Evolutionary conservation across 768 basidiomycete species (phyloP).

Genomic region (Exsudoporus frostii): DNA sequence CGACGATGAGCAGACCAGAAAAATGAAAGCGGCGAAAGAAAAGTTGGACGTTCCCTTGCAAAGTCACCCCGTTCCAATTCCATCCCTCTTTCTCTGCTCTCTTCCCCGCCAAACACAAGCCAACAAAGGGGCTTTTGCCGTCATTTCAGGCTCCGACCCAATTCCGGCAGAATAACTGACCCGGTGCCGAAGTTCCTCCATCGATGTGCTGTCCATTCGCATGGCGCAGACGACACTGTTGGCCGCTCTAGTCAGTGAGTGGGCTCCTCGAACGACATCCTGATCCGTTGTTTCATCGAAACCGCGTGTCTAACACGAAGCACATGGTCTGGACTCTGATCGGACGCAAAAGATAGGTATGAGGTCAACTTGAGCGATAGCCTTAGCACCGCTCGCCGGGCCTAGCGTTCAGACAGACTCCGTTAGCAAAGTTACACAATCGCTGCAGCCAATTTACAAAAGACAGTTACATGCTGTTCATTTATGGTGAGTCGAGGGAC

Average conservation of each 20-base stretch:
- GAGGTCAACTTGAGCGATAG: neutral
- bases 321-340: neutral
- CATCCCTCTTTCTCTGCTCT: constrained; percentile 16
- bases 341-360: neutral
- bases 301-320: neutral
- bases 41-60: constrained; percentile 22
- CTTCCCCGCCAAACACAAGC: constrained; percentile 24
- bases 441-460: too few species aligned
- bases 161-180: neutral
- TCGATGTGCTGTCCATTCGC: neutral
- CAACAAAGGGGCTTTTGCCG: constrained; percentile 28
- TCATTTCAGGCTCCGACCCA: constrained; percentile 20
- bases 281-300: neutral
- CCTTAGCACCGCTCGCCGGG: too few species aligned
- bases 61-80: constrained; percentile 11
- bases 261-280: neutral
- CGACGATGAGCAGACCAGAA: constrained; percentile 15
- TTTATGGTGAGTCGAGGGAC: neutral
- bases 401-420: too few species aligned
- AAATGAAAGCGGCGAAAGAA: constrained; percentile 6
- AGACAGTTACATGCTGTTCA: neutral
- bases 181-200: neutral
- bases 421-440: too few species aligned
- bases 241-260: too few species aligned
- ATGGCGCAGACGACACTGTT: neutral